Base-by-base conservation (phyloP, 1,284 basidiomycete genomes). In the Ceratobasidium sp. region DNA sequence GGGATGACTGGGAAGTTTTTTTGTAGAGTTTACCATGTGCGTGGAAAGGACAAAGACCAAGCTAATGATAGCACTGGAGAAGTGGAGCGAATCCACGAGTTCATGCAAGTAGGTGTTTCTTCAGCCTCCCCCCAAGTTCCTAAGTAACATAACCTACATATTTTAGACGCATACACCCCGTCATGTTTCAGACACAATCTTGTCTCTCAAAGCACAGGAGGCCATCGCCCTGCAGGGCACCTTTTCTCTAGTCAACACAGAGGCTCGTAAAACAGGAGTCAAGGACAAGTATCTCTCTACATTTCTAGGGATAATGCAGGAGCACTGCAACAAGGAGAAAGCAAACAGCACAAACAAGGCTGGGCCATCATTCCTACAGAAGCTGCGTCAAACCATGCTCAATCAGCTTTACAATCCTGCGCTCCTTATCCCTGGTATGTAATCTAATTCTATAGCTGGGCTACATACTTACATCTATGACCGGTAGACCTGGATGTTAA, bases 1-100 rank as follows among this genome's bases (percentile, higher is more conserved):
- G 86, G 86, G 0, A 74, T 86, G 0, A 65, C 42, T 0, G 85
- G 84, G 0, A 85, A 85, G 45, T 81, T 80, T 28, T 86, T 87
- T 69, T 87, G 86, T 78, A 82, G 84, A 0, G 69, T 69, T 0
- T 88, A 86, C 63, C 69, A 76, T 42, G 84, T 85, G 0, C 80
- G 83, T 66, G 83, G 83, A 0, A 71, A 74, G 8, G 78, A 78
- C 47, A 53, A 60, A 20, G 42, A 64, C 20, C 54, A 39, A 23
- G 66, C 5, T 8, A 71, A 71, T 4, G 56, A 53, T 26, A 68
- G 66, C 7, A 23, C 6, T 23, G 23, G 15, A 20, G 64, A 66
- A 15, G 15, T 31, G 13, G 7, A 66, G 28, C 42, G 45, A 28
- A 49, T 66, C 15, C 1, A 3, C 1, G 64, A 66, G 47, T 66